Base-by-base conservation (phyloP, 371 early-diverging fungal species). In the Funneliformis caledonium region DNA sequence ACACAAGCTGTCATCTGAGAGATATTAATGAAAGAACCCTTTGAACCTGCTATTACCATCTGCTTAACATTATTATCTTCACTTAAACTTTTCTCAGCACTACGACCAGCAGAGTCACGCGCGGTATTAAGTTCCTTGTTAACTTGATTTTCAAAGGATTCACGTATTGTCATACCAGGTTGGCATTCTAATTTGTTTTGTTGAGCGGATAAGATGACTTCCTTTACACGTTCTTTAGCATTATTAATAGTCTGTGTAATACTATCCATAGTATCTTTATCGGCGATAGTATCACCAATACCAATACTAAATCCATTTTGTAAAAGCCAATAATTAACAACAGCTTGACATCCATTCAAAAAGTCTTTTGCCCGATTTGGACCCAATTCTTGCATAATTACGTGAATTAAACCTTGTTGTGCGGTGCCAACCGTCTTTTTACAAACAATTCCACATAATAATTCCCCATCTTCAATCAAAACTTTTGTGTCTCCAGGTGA, bases 1-100 rank as follows among this genome's bases (percentile, higher is more conserved):
- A 99, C 99, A 94, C 97, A 97, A 43, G 99, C 99, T 67, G 97
- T 92, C 95, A 99, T 98, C 88, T 99, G 99, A 33, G 99, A 98
- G 72, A 99, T 96, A 85, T 99, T 99, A 83, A 99, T 97, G 83
- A 93, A 95, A 43, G 97, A 97, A 76, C 99, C 99, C 88, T 99
- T 99, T 43, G 98, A 97, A 80, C 99, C 99, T 48, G 99, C 92
- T 60, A 97, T 91, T 48, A 98, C 98, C 99, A 99, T 99, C 85
- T 97, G 96, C 82, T 97, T 97, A 81, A 99, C 96, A 87, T 99
- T 99, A 92, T 99, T 99, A 82, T 92, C 91, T 82, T 94, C 94
- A 83, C 94, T 94, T 82, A 99, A 91, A 82, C 92, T 93, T 81
- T 91, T 91, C 84, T 97, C 95, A 10, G 98, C 98, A 85, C 89